Evolutionary conservation across 192 early-diverging fungal species (phyloP), one percentile per base, ranked within the genome.

Genomic region (Entomortierella parvispora): DNA sequence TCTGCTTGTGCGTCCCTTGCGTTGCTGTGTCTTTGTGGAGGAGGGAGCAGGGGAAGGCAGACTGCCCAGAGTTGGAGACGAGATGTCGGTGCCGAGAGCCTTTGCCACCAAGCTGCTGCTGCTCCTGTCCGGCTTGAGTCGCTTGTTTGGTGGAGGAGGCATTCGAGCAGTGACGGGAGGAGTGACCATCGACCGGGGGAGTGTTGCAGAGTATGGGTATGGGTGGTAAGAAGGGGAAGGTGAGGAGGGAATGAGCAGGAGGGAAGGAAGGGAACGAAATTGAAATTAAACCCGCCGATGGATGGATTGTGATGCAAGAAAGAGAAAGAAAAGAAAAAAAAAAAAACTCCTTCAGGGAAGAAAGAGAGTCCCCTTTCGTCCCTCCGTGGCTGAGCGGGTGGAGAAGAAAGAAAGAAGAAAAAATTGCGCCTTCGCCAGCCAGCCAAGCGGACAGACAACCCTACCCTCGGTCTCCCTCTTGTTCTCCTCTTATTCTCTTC

Each of bases 1-100:
- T 56, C 74, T 62, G 28, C 52, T 48, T 6, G 74, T 77, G 14
- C 61, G 61, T 42, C 74, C 74, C 45, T 77, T 77, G 31, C 74
- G 61, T 18, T 14, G 28, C 2, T 51, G 31, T 43, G 47, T 32
- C n/a, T n/a, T 47, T 0, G 52, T 25, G 4, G 32, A 4, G 8
- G 53, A 34, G 17, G 59, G 25, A 10, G 44, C 55, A 17, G 33
- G 32, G 34, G 48, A 26, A 28, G 51, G 9, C 2, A 14, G 37
- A 17, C 3, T 5, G 0, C 60, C 42, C 8, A 26, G 3, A 25
- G 53, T 29, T 4, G 26, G 20, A 3, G 34, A 23, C 28, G 37
- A 43, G 5, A 9, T 49, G 32, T 17, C 28, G 1, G 22, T 62
- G 2, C 32, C 15, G 23, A 20, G 40, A 45, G 57, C 12, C 12